A percentile compares a stretch with the other conserved stretches of the same genome.
phyloP scores from a whole-genome alignment of 2,329 filamentous ascomycete species.

The Chaetomiaceae sp. region DNA sequence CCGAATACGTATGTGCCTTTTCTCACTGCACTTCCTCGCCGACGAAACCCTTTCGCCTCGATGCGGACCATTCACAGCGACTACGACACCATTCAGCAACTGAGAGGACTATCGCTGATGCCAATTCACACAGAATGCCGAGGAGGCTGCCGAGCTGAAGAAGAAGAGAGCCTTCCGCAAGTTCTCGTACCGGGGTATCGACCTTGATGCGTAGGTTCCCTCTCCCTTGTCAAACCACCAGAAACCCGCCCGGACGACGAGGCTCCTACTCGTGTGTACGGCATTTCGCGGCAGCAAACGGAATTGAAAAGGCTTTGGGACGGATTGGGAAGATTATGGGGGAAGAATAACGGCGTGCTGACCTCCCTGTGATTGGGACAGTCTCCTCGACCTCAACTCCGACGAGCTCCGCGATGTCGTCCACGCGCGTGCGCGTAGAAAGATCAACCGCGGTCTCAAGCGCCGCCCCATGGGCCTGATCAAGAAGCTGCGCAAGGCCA shows the following conservation, averaged over 20 bases:
- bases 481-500: slow-evolving; percentile 99
- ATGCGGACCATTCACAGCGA: not conserved
- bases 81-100: not conserved
- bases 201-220: slow-evolving; percentile 89
- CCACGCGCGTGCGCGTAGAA: slow-evolving; percentile 94
- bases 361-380: slow-evolving; percentile 36
- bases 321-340: not conserved
- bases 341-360: slow-evolving; percentile 12
- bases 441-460: slow-evolving; percentile 99
- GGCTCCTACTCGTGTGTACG: not conserved
- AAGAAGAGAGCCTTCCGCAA: slow-evolving; percentile 99
- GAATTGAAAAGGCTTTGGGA: not conserved
- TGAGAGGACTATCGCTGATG: slow-evolving; percentile 3
- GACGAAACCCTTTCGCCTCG: not conserved
- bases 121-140: slow-evolving; percentile 64
- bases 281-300: too few relatives aligned
- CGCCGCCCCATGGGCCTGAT: slow-evolving; percentile 99
- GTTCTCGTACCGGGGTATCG: slow-evolving; percentile 99
- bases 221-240: not conserved
- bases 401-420: slow-evolving; percentile 99
- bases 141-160: slow-evolving; percentile 99
- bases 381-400: slow-evolving; percentile 96
- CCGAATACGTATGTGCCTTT: slow-evolving; percentile 28
- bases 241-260: not conserved
- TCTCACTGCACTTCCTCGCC: slow-evolving; percentile 7